Evolutionary conservation across 495 filamentous ascomycete genomes (phyloP).

Genomic region (Jackrogersella minutella): DNA sequence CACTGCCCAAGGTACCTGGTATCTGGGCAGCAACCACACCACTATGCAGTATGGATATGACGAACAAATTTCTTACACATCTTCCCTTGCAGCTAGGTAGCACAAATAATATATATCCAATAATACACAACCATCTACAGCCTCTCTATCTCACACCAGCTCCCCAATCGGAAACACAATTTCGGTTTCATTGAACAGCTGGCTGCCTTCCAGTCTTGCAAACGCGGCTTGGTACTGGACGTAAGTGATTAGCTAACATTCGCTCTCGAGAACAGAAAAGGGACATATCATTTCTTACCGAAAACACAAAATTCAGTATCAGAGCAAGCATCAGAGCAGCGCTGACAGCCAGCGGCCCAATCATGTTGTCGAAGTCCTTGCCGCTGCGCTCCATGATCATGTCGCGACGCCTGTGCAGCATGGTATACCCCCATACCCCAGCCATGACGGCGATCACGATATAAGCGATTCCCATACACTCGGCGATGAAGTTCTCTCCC

Average conservation of each 20-base stretch:
- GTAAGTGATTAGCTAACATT: slow-evolving; percentile 13
- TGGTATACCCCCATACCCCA: slow-evolving; percentile 85
- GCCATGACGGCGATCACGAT: slow-evolving; percentile 82
- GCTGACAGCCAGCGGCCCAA: slow-evolving; percentile 86
- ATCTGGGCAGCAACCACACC: slow-evolving; percentile 10
- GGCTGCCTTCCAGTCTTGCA: slow-evolving; percentile 19
- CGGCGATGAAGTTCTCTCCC: slow-evolving; percentile 75
- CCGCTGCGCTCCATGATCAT: slow-evolving; percentile 87
- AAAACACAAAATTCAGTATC: slow-evolving; percentile 87
- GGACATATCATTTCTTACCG: slow-evolving; percentile 53
- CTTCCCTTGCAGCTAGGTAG: background rate
- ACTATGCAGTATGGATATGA: slow-evolving; percentile 12
- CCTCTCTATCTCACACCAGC: slow-evolving; percentile 25
- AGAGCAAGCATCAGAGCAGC: slow-evolving; percentile 79
- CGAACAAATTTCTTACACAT: slow-evolving; percentile 34
- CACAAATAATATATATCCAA: background rate
- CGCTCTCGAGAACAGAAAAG: background rate
- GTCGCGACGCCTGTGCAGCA: slow-evolving; percentile 74
- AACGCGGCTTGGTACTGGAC: slow-evolving; percentile 47
- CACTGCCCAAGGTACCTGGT: background rate
- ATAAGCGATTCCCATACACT: slow-evolving; percentile 80
- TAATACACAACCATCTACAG: too few relatives aligned
- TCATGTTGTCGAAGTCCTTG: slow-evolving; percentile 86
- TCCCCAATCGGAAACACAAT: slow-evolving; percentile 36
- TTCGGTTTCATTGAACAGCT: slow-evolving; percentile 35